These are phyloP conservation scores for Kitagawia praeruptora DNA, from an alignment of 129 eudicot genomes.

Conservation along the genomic window DNA sequence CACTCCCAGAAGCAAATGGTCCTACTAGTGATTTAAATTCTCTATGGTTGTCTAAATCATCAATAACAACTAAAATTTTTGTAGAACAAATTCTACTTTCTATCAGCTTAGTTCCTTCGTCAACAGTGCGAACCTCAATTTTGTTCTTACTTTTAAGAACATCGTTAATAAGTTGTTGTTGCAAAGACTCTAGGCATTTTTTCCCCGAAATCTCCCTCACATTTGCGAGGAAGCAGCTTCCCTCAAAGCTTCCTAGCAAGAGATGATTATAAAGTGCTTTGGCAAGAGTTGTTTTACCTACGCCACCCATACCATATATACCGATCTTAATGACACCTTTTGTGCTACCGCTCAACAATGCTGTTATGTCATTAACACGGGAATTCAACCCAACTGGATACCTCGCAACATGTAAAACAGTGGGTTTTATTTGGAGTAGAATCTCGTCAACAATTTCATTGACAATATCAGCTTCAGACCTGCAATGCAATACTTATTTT, in stretches of 20 bases:
- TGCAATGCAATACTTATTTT: not conserved
- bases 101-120: not conserved
- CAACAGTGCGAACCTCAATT: not conserved
- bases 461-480: not conserved
- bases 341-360: not conserved
- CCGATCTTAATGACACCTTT: not conserved
- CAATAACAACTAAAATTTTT: not conserved
- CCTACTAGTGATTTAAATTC: constrained; percentile 3
- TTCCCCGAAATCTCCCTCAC: not conserved
- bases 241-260: no score
- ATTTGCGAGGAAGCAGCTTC: no score
- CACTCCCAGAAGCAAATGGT: not conserved
- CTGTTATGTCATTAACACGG: not conserved
- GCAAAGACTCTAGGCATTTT: not conserved
- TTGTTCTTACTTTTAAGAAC: not conserved
- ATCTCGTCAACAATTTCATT: not conserved
- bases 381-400: not conserved
- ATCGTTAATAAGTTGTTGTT: not conserved
- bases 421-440: not conserved
- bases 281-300: no score
- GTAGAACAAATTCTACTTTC: not conserved
- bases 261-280: no score
- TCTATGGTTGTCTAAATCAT: not conserved
- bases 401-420: not conserved
- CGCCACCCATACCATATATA: no score